phyloP scores from a whole-genome alignment of 2,329 filamentous ascomycete species.

The Microascus cirrosus region DNA sequence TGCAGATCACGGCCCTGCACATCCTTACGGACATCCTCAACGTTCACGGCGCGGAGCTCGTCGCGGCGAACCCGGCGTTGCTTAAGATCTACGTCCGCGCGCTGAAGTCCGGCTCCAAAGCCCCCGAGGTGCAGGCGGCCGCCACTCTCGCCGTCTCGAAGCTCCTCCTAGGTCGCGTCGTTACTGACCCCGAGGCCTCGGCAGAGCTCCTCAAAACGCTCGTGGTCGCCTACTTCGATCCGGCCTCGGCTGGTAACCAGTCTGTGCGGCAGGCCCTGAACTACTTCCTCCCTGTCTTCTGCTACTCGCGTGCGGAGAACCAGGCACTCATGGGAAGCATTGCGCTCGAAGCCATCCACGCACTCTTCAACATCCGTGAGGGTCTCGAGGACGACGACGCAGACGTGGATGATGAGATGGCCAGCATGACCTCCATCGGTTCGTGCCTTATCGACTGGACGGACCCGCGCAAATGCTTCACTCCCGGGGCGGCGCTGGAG shows the following conservation, averaged over 20 bases:
- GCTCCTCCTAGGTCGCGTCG: constrained; percentile 68
- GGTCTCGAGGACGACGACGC: constrained; percentile 63
- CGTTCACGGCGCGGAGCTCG: constrained; percentile 71
- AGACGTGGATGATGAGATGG: constrained; percentile 67
- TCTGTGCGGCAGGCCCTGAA: constrained; percentile 76
- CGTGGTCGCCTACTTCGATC: constrained; percentile 81
- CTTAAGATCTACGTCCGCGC: constrained; percentile 80
- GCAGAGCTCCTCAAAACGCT: constrained; percentile 75
- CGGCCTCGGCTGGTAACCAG: constrained; percentile 68
- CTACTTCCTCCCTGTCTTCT: constrained; percentile 93
- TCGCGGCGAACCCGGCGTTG: constrained; percentile 55
- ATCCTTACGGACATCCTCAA: constrained; percentile 90
- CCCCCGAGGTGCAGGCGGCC: constrained; percentile 66
- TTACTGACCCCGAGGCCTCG: constrained; percentile 56
- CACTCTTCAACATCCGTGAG: constrained; percentile 62
- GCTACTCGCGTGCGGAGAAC: constrained; percentile 73
- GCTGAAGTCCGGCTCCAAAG: constrained; percentile 58
- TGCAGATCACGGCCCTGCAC: constrained; percentile 84
- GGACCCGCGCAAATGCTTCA: constrained; percentile 71
- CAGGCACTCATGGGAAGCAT: constrained; percentile 71
- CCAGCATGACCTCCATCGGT: constrained; percentile 65
- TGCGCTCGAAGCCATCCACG: constrained; percentile 62
- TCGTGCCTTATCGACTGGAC: constrained; percentile 90
- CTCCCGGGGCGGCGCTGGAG: constrained; percentile 35
- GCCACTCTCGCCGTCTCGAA: constrained; percentile 78